Base-by-base conservation (phyloP, 768 basidiomycete genomes). In the Naganishia kalamii region DNA sequence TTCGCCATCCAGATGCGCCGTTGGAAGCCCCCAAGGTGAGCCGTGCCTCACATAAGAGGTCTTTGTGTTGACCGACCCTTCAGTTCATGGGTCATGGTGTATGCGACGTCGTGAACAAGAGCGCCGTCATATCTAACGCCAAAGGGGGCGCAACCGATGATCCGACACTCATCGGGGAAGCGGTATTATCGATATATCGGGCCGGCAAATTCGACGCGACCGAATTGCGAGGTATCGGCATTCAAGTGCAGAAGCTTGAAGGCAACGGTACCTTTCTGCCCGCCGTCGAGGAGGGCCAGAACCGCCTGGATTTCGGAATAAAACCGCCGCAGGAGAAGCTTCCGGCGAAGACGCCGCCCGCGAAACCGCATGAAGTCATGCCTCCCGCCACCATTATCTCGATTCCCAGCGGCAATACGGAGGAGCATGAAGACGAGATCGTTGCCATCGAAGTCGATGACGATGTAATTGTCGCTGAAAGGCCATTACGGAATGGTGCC, bases 71-170 rank as follows among this genome's bases (percentile, higher is more conserved):
- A 4, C 15, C 30, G 30, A n/a, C 29, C 66, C 1, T 70, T 3
- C 69, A 92, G 90, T 94, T 93, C 71, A 83, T 97, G 72, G 93
- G 94, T 0, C 93, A 96, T 71, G 93, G 94, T 12, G 78, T 83
- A 3, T 94, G 91, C 73, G 86, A 91, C 62, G 81, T 84, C 1
- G 90, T 87, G 80, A 92, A 84, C 77, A 89, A 88, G 73, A 87
- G 90, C 72, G 79, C 81, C 0, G 74, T 85, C 1, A 79, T 93
- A 2, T 74, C 82, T 3, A 85, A 82, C 6, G 81, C 83, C 4
- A 84, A 83, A 19, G 87, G 88, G 0, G 80, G 81, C 23, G 85
- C 90, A 6, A 92, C 92, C 0, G 87, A 84, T 72, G 87, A 96
- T 68, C 52, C 62, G 6, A 37, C 29, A 23, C 40, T 21, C 27